Conservation (phyloP, 768 basidiomycete genomes). For the Symmetrospora coprosmae region DNA sequence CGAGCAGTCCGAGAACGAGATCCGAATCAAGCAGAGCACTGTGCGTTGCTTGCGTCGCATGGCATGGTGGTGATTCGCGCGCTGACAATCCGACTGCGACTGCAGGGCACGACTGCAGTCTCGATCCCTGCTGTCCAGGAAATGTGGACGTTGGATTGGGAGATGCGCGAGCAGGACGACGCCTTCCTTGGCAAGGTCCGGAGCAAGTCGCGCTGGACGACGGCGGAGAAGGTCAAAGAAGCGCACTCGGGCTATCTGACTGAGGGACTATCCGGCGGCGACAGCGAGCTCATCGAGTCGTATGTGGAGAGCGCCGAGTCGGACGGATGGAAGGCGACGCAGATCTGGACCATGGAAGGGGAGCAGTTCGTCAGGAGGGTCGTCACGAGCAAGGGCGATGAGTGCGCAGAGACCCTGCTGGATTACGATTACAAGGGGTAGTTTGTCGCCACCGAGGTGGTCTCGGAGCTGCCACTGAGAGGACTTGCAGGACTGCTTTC, state of each 20-base stretch:
- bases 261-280: not conserved
- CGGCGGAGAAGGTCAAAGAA: not conserved
- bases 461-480: no score
- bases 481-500: no score
- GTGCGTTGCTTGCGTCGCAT: no score
- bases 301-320: constrained; percentile 1
- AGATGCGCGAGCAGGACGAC: not conserved
- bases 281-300: not conserved
- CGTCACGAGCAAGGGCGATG: not conserved
- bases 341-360: not conserved
- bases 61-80: no score
- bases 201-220: not conserved
- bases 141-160: not conserved
- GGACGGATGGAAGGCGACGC: not conserved
- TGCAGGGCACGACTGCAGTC: not conserved
- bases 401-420: not conserved
- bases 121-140: not conserved
- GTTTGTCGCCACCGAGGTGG: no score
- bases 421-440: not conserved
- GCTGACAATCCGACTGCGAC: no score
- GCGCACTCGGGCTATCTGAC: not conserved
- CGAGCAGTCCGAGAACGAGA: not conserved
- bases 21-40: no score
- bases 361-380: not conserved
- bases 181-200: not conserved